These are phyloP conservation scores for Verticillium nubilum DNA, from an alignment of 2,329 filamentous ascomycete genomes.

Conservation along the genomic window DNA sequence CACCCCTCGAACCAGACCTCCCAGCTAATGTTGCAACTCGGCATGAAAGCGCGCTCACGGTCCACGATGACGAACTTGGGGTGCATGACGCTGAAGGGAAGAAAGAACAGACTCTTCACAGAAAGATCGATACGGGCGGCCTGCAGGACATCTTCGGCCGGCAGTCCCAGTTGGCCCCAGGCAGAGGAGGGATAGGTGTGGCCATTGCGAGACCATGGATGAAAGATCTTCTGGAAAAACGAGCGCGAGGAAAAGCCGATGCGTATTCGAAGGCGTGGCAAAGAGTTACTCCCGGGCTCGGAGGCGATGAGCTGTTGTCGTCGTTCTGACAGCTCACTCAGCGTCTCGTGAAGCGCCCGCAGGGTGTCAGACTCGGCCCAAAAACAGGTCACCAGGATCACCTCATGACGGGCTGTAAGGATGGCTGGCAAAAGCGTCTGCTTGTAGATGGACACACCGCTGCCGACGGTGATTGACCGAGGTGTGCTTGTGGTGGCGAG, in stretches of 20 bases:
- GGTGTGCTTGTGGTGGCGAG: conserved; percentile 44
- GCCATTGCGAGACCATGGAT: conserved; percentile 59
- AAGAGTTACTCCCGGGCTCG: conserved; percentile 9
- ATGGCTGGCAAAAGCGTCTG: conserved; percentile 56
- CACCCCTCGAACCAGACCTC: conserved; percentile 83
- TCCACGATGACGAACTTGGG: conserved; percentile 78
- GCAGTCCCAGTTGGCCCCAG: conserved; percentile 64
- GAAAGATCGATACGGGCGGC: conserved; percentile 59
- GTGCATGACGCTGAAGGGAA: conserved; percentile 82
- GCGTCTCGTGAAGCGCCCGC: conserved; percentile 48
- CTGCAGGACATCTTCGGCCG: conserved; percentile 42
- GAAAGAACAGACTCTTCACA: conserved; percentile 73
- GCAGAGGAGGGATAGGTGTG: conserved; percentile 52
- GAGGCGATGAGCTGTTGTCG: conserved; percentile 28
- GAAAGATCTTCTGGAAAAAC: conserved; percentile 68
- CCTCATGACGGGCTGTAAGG: conserved; percentile 52
- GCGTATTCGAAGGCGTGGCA: conserved; percentile 47
- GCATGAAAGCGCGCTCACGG: conserved; percentile 58
- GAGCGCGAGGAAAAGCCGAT: conserved; percentile 75
- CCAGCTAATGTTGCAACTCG: conserved; percentile 82
- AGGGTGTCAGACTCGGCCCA: conserved; percentile 66
- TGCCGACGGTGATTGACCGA: conserved; percentile 48
- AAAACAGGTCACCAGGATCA: conserved; percentile 78
- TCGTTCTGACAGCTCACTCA: conserved; percentile 51
- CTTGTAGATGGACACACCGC: conserved; percentile 50